Evolutionary conservation across 2,329 filamentous ascomycete species (phyloP), one percentile per base, ranked within the genome.

Genomic region (Tympanopsis confertula): DNA sequence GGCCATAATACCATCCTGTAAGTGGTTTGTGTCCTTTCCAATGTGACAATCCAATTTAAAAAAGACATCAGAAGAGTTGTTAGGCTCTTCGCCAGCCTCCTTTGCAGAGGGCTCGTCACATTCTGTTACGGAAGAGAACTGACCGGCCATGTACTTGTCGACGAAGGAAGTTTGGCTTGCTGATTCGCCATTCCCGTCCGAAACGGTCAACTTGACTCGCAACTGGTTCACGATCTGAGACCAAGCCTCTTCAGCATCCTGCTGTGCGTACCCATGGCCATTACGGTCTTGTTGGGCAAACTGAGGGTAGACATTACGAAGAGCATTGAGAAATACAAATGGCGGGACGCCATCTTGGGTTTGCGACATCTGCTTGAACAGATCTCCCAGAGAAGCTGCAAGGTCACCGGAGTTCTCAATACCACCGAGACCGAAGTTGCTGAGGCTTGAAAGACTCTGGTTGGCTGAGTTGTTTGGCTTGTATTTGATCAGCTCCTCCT

Each of bases 201-300:
- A 78, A 45, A 83, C 60, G 53, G 77, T 80, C 37, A 96, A 63
- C 54, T 85, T 89, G 50, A 83, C 74, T 44, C 82, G 78, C 26
- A 98, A 64, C 52, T 89, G 84, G 33, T 82, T 78, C 4, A 98
- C 65, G 43, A 98, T 93, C 55, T 96, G 89, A 15, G 89, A 91
- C 87, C 89, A 98, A 35, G 89, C 91, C 59, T 98, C 91, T 59
- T 98, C 91, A 1, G 91, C 91, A 63, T 98, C 91, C 61, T 98
- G 91, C 61, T 98, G 91, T n/a, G 91, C 88, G 53, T 82, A 96
- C 5, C 85, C 87, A 41, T 81, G 70, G 17, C 86, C 84, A 20
- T 81, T 80, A 56, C 85, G 88, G 39, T 86, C 77, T 51, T 77
- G 82, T 62, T 98, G 87, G 10, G 86, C 87, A 54, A 98, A 98